Conservation (phyloP, 1,284 basidiomycete species). For the Papiliotrema laurentii region DNA sequence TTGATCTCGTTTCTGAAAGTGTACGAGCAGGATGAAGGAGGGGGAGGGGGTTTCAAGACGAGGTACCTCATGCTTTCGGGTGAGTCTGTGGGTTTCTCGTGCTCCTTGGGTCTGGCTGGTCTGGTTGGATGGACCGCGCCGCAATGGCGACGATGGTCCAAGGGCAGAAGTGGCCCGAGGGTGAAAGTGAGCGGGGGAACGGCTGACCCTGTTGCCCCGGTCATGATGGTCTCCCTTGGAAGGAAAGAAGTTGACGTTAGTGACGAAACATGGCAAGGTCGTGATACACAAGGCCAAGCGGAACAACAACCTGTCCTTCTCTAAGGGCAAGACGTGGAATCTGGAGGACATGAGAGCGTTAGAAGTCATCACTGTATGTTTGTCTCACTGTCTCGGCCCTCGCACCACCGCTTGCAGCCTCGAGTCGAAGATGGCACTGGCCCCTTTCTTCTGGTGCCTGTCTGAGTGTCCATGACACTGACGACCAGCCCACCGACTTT, state of each 20-base stretch:
- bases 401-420: background rate
- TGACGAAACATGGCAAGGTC: constrained; percentile 60
- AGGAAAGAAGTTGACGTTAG: constrained; percentile 47
- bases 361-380: constrained; percentile 68
- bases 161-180: background rate
- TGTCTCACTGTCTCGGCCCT: background rate
- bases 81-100: constrained; percentile 52
- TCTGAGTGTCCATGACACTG: background rate
- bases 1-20: constrained; percentile 85
- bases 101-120: background rate
- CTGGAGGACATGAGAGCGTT: constrained; percentile 73
- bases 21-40: constrained; percentile 63
- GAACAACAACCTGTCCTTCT: constrained; percentile 92
- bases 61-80: constrained; percentile 81
- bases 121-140: background rate
- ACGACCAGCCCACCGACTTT: constrained; percentile 61
- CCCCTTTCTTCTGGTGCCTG: background rate
- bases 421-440: too few relatives aligned
- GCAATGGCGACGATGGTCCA: too few relatives aligned
- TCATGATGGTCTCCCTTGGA: too few relatives aligned
- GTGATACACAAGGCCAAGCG: constrained; percentile 93
- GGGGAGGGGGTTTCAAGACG: constrained; percentile 61
- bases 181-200: too few relatives aligned
- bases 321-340: constrained; percentile 96
- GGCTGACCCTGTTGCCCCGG: too few relatives aligned